Evolutionary conservation across 768 basidiomycete genomes (phyloP), one percentile per base, ranked within the genome.

Genomic region (Lyophyllum shimeji): DNA sequence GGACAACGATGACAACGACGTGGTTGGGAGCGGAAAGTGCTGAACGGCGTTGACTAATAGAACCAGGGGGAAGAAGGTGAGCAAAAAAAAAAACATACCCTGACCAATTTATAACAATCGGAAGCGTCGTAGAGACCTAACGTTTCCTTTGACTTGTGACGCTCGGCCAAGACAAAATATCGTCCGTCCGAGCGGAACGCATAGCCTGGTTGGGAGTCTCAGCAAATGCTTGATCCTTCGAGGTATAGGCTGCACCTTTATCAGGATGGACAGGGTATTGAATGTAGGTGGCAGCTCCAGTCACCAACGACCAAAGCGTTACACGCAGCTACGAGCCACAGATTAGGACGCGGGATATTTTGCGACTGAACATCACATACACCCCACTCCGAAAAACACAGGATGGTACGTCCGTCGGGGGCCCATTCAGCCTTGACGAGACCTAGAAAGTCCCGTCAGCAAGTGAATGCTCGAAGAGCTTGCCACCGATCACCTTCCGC

Each of bases 351-450:
- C 53, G 40, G 39, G 24, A 46, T 18, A 55, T 17, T 42, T 33
- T 29, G 39, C 29, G 40, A 8, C n/a, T 29, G 24, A 53, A 58
- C 37, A 42, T 18, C 20, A 82, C 94, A 76, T 74, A 95, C 95
- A 63, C 90, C 92, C 89, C 92, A 92, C 63, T 95, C 90, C 3
- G 93, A 95, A 71, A 95, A 98, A 65, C 91, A 95, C 27, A 97
- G 72, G 4, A 97, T 76, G 15, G 83, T 85, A 34, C 90, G 80
- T 15, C 93, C 93, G 65, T 89, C 90, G 2, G 89, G 90, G 0
- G 89, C 90, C 95, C 95, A 98, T 65, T 95, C 92, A 17, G 88
- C 91, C 65, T 84, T 91, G 18, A 86, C 81, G 47, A 97, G 82
- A 11, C 95, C 88, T 77, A 39, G 9, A 18, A 3, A 47, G 21